Evolutionary conservation across 2,329 filamentous ascomycete species (phyloP), one percentile per base, ranked within the genome.

Genomic region (Arthrobotrys megalospora): DNA sequence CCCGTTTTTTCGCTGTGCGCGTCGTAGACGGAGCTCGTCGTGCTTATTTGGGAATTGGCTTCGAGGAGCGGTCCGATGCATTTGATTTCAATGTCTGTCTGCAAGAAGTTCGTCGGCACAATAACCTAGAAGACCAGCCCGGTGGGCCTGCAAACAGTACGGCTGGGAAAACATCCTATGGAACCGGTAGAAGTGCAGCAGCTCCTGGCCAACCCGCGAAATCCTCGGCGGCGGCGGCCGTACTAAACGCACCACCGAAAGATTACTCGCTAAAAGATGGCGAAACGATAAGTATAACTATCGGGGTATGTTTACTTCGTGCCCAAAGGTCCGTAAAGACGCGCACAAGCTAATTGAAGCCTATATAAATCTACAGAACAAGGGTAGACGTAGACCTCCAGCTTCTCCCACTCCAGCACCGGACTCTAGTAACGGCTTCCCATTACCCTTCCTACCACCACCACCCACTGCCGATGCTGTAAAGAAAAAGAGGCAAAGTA

Each of bases 251-350:
- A 14, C 66, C 66, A 16, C 66, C 73, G 85, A 89, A 88, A 80
- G 93, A 97, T 82, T 94, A 93, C 83, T 94, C 92, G 82, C 84
- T 97, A 80, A 97, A 97, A 84, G 93, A 94, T 77, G 93, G 93
- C 10, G 91, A 97, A 87, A 97, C 92, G 16, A 96, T 97, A 81
- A 93, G 91, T 24, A 90, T 96, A 80, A 93, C 92, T 83, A 87
- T 96, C 64, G 90, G 89, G 3, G 89, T 90, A 21, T 88, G 86
- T n/a, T 1, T 32, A 32, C 43, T 19, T 14, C 11, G 6, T 43
- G 19, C 6, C 2, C 10, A 11, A 34, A 36, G 19, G n/a, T 0
- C 10, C 16, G 19, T 6, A 21, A 64, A 48, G n/a, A 14, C 8
- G 19, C 6, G 8, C 10, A 5, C 19, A 12, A 2, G 47, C 38